Percentiles rank a stretch among this genome's conserved stretches.
Conservation (phyloP, 2,329 filamentous ascomycete genomes). For the Leptographium flavum region DNA sequence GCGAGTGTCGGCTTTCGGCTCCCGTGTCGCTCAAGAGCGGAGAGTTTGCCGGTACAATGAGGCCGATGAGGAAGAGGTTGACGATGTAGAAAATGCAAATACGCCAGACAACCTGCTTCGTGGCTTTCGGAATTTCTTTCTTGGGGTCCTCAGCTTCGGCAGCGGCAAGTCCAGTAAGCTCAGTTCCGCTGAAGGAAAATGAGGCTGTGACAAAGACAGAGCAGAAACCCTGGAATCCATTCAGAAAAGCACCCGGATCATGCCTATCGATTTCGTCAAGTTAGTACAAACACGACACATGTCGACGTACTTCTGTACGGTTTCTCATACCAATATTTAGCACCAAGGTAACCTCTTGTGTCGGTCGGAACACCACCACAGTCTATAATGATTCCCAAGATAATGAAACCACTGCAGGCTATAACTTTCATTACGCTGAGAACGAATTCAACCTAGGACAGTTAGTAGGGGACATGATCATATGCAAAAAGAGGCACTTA, state of each 20-base stretch:
- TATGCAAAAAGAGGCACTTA: background rate
- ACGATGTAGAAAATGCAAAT: conserved; percentile 38
- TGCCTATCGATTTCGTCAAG: background rate
- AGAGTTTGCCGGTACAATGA: conserved; percentile 32
- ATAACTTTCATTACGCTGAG: conserved; percentile 42
- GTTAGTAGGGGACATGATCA: background rate
- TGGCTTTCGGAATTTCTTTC: conserved; percentile 32
- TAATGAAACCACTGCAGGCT: conserved; percentile 48
- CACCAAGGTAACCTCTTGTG: conserved; percentile 43
- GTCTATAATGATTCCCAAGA: conserved; percentile 46
- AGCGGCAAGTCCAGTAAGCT: conserved; percentile 36
- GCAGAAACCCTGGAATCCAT: conserved; percentile 35
- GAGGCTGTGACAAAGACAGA: conserved; percentile 36
- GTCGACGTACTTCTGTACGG: no score
- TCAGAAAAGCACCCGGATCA: conserved; percentile 36
- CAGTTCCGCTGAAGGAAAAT: conserved; percentile 36
- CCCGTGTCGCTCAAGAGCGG: conserved; percentile 23
- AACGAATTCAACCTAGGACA: conserved; percentile 33
- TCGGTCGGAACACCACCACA: conserved; percentile 35
- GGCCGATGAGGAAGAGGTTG: conserved; percentile 34
- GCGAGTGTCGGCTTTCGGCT: conserved; percentile 29
- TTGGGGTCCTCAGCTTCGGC: conserved; percentile 34
- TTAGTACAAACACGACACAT: background rate
- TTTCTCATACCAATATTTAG: conserved; percentile 47
- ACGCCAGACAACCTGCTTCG: conserved; percentile 40